These are phyloP conservation scores for Amphirosellinia nigrospora DNA, from an alignment of 495 filamentous ascomycete genomes.

Conservation along the genomic window DNA sequence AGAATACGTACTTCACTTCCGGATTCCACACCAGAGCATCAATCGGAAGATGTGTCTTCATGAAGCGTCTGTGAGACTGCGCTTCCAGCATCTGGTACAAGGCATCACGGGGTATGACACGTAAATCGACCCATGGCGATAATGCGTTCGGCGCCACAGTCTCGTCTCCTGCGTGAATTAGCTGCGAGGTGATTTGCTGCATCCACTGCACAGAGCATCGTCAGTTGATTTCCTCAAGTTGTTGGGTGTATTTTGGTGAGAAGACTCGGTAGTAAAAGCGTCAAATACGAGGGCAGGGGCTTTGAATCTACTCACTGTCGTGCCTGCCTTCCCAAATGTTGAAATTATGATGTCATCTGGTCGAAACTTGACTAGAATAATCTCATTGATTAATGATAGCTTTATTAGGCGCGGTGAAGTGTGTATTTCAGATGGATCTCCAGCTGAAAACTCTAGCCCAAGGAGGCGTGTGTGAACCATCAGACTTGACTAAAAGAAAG, in stretches of 20 bases:
- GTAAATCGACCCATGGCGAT: slow-evolving; percentile 12
- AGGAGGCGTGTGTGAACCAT: neutral
- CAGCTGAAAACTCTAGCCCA: neutral
- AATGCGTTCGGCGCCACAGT: neutral
- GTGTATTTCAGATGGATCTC: neutral
- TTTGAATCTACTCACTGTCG: slow-evolving; percentile 7
- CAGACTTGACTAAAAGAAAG: neutral
- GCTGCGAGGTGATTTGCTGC: slow-evolving; percentile 6
- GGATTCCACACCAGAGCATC: slow-evolving; percentile 11
- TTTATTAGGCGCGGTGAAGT: neutral
- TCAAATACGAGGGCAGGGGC: neutral
- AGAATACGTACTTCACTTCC: slow-evolving; percentile 11
- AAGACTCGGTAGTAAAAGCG: neutral
- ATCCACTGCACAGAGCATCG: neutral
- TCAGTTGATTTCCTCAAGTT: neutral
- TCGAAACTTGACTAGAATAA: slow-evolving; percentile 7
- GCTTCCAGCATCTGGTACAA: neutral
- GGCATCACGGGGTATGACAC: neutral
- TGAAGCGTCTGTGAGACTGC: neutral
- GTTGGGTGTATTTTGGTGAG: neutral
- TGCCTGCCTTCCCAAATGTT: slow-evolving; percentile 11
- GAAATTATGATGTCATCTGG: slow-evolving; percentile 11
- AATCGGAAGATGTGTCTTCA: slow-evolving; percentile 16
- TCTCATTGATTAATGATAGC: neutral
- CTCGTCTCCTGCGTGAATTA: slow-evolving; percentile 3